Percentiles rank a stretch among this genome's conserved stretches.
These are phyloP conservation scores for Hanseniaspora sp. DNA, from an alignment of 1,139 yeast genomes.

Conservation along the genomic window DNA sequence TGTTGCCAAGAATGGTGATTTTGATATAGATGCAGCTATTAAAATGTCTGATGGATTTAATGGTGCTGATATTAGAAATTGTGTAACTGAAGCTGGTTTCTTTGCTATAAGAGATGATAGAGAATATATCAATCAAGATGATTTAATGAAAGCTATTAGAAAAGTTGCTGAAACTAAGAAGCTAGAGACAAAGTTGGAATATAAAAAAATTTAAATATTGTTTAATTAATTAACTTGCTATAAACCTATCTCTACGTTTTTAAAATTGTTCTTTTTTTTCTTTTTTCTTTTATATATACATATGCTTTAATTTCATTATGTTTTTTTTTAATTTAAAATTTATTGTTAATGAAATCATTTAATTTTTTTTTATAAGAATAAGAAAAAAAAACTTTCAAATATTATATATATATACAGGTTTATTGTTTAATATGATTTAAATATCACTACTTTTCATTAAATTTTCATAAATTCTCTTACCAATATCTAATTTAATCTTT, in stretches of 20 bases:
- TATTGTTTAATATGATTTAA: background rate
- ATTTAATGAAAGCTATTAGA: constrained; percentile 94
- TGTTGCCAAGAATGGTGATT: constrained; percentile 85
- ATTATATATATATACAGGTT: background rate
- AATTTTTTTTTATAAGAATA: no score
- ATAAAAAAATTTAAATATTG: constrained; percentile 56
- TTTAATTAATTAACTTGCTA: background rate
- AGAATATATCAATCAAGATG: constrained; percentile 85
- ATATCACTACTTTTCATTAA: background rate
- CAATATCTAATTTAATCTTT: constrained; percentile 61
- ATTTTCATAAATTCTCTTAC: constrained; percentile 40
- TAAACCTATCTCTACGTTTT: background rate
- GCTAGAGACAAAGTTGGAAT: constrained; percentile 90
- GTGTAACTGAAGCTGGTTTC: constrained; percentile 97
- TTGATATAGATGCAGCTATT: constrained; percentile 93
- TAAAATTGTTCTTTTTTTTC: no score
- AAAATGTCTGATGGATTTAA: constrained; percentile 98
- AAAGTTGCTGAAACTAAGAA: constrained; percentile 96
- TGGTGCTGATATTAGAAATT: constrained; percentile 97
- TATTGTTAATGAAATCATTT: no score
- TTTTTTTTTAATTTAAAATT: no score
- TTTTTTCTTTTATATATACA: no score
- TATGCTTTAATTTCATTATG: no score
- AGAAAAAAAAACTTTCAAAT: no score
- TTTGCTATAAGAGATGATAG: constrained; percentile 97